Base-by-base conservation (phyloP, 2,329 filamentous ascomycete species). In the Anthostomella pinea region DNA sequence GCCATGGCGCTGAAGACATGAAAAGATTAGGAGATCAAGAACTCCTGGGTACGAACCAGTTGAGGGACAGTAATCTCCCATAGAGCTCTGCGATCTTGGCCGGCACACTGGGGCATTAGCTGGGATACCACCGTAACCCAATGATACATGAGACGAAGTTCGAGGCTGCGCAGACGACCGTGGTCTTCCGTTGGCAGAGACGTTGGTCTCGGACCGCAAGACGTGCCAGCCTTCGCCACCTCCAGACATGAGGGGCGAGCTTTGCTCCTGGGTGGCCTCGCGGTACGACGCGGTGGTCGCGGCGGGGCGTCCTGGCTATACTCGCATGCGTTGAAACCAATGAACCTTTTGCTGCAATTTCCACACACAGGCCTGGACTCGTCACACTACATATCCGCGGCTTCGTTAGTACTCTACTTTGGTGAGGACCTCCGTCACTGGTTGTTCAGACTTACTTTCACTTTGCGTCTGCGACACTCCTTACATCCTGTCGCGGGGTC, bases 121-220 rank as follows among this genome's bases (percentile, higher is more conserved):
- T 13, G 24, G 6, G 24, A 8, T 13, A 27, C 24, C 8, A 27
- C 24, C 6, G 24, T 27, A 13, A 6, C 13, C 24, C 24, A 27
- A 13, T 27, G 24, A 27, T 27, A 27, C 24, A 27, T 27, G 24
- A 27, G 24, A 14, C 24, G 24, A 9, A 27, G 24, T 14, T 27
- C 24, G 6, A 27, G 24, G 7, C 8, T 6, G 8, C 24, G 24
- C 24, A 27, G 13, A 13, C 24, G 13, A 27, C 13, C 24, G 24
- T 14, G 6, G 24, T 13, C 13, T 27, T 8, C 14, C 24, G 14
- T 6, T 8, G 8, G 14, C 14, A 13, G 13, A 27, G 24, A n/a
- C n/a, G n/a, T n/a, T n/a, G n/a, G n/a, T n/a, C n/a, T n/a, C n/a
- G n/a, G n/a, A n/a, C n/a, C n/a, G n/a, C n/a, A n/a, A n/a, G n/a